Percentiles rank a stretch among this genome's conserved stretches.
phyloP scores from a whole-genome alignment of 1,139 yeast genomes.

The Saccharomycopsis crataegensis region DNA sequence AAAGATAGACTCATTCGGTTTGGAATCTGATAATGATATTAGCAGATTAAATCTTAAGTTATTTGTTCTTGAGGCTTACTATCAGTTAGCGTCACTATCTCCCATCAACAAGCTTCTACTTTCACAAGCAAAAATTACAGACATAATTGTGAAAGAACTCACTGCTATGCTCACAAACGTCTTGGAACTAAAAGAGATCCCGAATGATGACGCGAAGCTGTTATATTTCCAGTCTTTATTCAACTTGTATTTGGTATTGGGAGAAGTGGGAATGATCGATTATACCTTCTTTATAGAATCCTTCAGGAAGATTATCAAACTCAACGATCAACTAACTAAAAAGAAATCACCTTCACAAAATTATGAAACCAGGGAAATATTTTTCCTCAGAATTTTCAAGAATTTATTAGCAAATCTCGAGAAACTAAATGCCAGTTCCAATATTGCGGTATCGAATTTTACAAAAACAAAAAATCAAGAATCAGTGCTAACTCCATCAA shows the following conservation, averaged over 20 bases:
- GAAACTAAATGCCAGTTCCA: constrained; percentile 3
- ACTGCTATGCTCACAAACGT: neutral
- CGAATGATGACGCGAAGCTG: neutral
- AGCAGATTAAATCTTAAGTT: constrained; percentile 7
- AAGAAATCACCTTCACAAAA: neutral
- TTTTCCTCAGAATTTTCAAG: constrained; percentile 4
- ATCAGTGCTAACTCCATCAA: neutral
- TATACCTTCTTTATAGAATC: constrained; percentile 1
- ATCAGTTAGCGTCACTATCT: constrained; percentile 9
- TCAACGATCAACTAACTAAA: constrained; percentile 8
- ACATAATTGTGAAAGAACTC: constrained; percentile 6
- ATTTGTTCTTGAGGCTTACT: constrained; percentile 12
- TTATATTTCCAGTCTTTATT: constrained; percentile 8
- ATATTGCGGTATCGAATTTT: constrained; percentile 3
- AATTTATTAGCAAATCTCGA: constrained; percentile 3
- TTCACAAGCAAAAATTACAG: constrained; percentile 5
- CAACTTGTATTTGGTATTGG: constrained; percentile 9
- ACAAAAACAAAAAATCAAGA: neutral
- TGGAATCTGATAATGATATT: neutral
- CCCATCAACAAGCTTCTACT: constrained; percentile 10
- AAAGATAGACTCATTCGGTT: neutral
- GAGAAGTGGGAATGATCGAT: constrained; percentile 15
- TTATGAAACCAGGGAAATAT: neutral
- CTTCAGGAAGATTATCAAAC: constrained; percentile 8
- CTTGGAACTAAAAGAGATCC: neutral